Evolutionary conservation across 2,329 filamentous ascomycete species (phyloP), one percentile per base, ranked within the genome.

Genomic region (Boeremia exigua): DNA sequence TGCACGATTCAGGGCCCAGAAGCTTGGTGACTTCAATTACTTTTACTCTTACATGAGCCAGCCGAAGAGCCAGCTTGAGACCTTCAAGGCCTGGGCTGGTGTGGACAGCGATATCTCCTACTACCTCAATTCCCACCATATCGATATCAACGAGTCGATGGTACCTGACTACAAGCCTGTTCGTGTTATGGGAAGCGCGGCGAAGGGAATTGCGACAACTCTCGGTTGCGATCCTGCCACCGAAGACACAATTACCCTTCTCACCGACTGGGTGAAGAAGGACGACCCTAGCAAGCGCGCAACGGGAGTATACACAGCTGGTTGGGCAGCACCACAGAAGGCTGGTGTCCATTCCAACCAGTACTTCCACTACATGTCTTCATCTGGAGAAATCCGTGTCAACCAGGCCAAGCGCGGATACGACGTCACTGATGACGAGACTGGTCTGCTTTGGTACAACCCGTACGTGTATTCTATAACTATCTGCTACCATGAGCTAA

Each of bases 1-100:
- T 75, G 94, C 94, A 12, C 86, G 88, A 45, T 88, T 88, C 79
- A 87, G 89, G 66, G 91, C 91, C 12, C 80, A 86, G 71, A 86
- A 82, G 48, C 81, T 97, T 7, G 93, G 93, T 62, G 92, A 96
- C 78, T 97, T 97, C 86, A 96, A 96, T 82, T 97, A 97, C 83
- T 97, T 96, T 76, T 97, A 96, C 84, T 89, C 86, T 67, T 97
- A 97, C 84, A 96, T 96, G 92, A 91, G 88, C 45, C 92, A 96
- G 81, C 72, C 72, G 17, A 75, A 75, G 80, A 91, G 84, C 46
- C 92, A 96, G 79, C 85, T 96, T 43, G 90, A 96, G 81, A 96
- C 92, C 0, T 96, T 96, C 86, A 93, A 92, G 78, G 89, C 92
- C 3, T 96, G 92, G 92, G 93, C 93, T 0, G 93, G 93, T 61